These are phyloP conservation scores for Komagataella phaffii DNA, from an alignment of 805 yeast genomes.

Conservation along the genomic window DNA sequence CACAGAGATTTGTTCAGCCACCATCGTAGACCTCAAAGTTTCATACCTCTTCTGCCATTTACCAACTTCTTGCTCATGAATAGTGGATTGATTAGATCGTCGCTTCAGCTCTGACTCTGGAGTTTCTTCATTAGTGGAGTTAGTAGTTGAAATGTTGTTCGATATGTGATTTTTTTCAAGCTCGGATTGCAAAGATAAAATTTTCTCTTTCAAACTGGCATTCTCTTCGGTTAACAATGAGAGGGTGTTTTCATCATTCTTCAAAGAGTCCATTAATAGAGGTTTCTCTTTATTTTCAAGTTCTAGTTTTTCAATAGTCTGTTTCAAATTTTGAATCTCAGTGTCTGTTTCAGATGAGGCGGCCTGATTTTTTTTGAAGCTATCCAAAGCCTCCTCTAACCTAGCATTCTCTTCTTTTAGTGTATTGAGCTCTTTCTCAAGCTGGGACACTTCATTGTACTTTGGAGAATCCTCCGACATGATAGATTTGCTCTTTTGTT, in stretches of 20 bases:
- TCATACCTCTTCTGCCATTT: slow-evolving; percentile 41
- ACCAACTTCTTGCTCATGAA: slow-evolving; percentile 15
- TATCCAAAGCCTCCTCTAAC: not conserved
- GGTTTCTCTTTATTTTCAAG: not conserved
- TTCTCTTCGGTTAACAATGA: not conserved
- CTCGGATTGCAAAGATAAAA: not conserved
- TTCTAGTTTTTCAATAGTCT: slow-evolving; percentile 1
- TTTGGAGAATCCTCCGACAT: not conserved
- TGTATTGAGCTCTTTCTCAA: not conserved
- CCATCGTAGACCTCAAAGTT: slow-evolving; percentile 21
- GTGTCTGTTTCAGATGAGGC: not conserved
- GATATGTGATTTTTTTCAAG: not conserved
- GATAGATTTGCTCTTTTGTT: not conserved
- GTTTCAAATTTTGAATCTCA: slow-evolving; percentile 1
- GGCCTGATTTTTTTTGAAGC: not conserved
- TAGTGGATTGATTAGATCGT: not conserved
- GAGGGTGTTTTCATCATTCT: not conserved
- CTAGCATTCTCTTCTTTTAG: slow-evolving; percentile 1
- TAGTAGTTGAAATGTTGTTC: not conserved
- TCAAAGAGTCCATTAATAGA: not conserved
- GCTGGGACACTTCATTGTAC: not conserved
- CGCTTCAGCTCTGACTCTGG: not conserved
- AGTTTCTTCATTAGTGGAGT: not conserved
- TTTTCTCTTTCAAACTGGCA: not conserved
- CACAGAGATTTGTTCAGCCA: not conserved